Conservation (phyloP, 2,329 filamentous ascomycete genomes). For the Diatrype stigma region DNA sequence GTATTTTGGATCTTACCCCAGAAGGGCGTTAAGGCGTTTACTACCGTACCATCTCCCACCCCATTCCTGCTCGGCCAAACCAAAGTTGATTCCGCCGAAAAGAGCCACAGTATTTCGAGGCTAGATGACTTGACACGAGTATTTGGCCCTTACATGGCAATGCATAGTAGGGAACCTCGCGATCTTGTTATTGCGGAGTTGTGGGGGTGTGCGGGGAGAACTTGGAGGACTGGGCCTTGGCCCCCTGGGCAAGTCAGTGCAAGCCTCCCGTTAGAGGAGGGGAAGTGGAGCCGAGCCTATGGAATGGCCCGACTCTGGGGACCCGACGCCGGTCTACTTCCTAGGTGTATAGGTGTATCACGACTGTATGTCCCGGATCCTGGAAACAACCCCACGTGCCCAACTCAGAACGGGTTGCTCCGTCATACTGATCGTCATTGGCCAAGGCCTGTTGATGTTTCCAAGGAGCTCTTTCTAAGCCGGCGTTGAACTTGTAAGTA, state of each 20-base stretch:
- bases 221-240: too few relatives aligned
- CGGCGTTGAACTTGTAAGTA: too few relatives aligned
- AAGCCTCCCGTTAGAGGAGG: background rate
- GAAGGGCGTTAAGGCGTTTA: background rate
- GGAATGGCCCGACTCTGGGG: too few relatives aligned
- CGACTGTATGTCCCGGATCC: too few relatives aligned
- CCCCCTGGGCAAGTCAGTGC: background rate
- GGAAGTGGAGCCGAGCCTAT: background rate
- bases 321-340: too few relatives aligned
- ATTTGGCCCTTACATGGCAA: too few relatives aligned
- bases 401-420: too few relatives aligned
- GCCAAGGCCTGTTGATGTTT: too few relatives aligned
- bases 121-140: background rate
- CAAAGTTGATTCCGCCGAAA: background rate
- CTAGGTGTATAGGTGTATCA: too few relatives aligned
- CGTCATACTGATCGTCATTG: too few relatives aligned
- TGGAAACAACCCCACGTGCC: too few relatives aligned
- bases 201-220: background rate
- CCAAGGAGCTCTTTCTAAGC: too few relatives aligned
- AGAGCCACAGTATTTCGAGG: background rate
- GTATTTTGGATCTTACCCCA: background rate
- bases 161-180: background rate
- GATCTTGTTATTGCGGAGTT: background rate
- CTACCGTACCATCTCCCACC: background rate
- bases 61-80: background rate